A percentile compares a stretch with the other conserved stretches of the same genome.
Evolutionary conservation across 345 rosid species (phyloP).

Genomic region (Corymbia maculata): DNA sequence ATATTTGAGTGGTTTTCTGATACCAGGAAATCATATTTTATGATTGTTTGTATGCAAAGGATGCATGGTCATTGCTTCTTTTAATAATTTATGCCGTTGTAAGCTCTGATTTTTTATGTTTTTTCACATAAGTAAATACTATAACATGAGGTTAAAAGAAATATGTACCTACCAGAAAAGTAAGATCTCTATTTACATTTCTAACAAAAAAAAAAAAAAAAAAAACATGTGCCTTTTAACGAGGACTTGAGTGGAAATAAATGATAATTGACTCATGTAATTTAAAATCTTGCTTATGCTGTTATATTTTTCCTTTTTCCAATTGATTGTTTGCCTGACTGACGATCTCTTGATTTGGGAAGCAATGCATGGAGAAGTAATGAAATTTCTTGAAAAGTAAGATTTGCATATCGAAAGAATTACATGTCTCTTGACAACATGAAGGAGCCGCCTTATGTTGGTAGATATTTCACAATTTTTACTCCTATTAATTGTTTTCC

Average conservation of each 20-base stretch:
- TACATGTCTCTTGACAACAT: neutral
- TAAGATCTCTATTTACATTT: neutral
- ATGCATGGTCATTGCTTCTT: neutral
- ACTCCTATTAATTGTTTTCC: neutral
- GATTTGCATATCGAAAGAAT: neutral
- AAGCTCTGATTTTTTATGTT: neutral
- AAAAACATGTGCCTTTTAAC: neutral
- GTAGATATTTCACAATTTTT: neutral
- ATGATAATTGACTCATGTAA: neutral
- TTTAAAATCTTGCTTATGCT: neutral
- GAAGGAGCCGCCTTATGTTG: neutral
- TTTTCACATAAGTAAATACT: neutral
- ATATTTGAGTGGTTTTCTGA: neutral
- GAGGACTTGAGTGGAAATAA: neutral
- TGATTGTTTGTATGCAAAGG: neutral
- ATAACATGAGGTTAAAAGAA: neutral
- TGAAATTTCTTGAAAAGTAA: neutral
- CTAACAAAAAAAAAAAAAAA: neutral
- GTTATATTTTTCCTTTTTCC: neutral
- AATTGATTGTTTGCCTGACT: neutral
- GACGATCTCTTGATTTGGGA: neutral
- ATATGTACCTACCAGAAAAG: neutral
- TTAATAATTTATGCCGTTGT: neutral
- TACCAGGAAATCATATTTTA: too few relatives aligned
- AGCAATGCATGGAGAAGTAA: neutral